Base-by-base conservation (phyloP, 306 rosid genomes). In the Aeschynomene evenia region DNA sequence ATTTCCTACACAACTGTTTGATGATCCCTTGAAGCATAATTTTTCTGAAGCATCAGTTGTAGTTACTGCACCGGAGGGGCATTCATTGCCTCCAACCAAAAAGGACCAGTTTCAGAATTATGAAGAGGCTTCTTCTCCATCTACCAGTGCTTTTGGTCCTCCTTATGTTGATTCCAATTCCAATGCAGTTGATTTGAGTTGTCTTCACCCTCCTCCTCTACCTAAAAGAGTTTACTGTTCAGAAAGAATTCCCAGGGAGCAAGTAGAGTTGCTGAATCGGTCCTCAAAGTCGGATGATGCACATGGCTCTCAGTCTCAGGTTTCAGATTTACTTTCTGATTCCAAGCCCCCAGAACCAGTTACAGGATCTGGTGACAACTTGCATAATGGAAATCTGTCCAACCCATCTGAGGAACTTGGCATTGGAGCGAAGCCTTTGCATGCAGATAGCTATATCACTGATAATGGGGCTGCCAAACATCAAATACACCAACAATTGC, bases 251-350 rank as follows among this genome's bases (percentile, higher is more conserved):
- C 96, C 96, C 0, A 87, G 95, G 85, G 95, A 86, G 75, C 96
- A 82, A 76, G 83, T 74, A 46, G 95, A 89, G 77, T 82, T 81
- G 66, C 82, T 81, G 83, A 92, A 85, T 63, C 81, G 90, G 51
- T 85, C 82, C 37, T 75, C 92, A 63, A 92, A 92, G 71, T 92
- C 96, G 37, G 98, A 92, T 63, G 96, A 85, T 59, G 42, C 82
- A 0, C 86, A 77, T 78, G 81, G 76, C 56, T 68, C 84, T 26
- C 85, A 77, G 33, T 79, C 82, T 77, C 82, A 79, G 7, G 63
- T 48, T 33, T 65, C 94, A 58, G 88, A 82, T 67, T 80, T 86
- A 63, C 82, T 54, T 42, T 80, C 89, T 68, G 84, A 84, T 52
- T 63, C 52, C 51, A 22, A 63, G 37, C 81, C 21, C 45, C 75